phyloP scores from a whole-genome alignment of 208 protist genomes.

The Wallacemonas sp. region DNA sequence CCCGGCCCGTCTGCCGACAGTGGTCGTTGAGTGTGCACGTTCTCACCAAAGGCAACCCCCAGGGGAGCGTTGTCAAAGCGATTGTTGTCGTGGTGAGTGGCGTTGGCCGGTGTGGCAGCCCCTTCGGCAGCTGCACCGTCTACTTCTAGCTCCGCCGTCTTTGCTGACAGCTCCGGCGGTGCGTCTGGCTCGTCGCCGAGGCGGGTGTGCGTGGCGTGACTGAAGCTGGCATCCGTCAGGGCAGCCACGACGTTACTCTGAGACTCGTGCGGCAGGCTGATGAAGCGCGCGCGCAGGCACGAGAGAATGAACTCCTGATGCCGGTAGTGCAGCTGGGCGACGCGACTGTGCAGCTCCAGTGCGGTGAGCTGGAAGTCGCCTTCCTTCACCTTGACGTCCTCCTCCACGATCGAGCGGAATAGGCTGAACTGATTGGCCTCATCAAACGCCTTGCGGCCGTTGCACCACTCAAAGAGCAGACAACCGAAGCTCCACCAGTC shows the following conservation, averaged over 20 bases:
- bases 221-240: conserved; percentile 1
- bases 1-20: too few relatives aligned
- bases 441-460: conserved; percentile 84
- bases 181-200: not conserved
- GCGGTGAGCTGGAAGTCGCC: conserved; percentile 70
- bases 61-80: not conserved
- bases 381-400: conserved; percentile 46
- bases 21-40: too few relatives aligned
- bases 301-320: conserved; percentile 33
- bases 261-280: not conserved
- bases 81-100: not conserved
- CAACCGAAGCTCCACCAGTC: conserved; percentile 97
- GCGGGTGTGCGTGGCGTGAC: not conserved
- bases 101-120: not conserved
- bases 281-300: not conserved
- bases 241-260: conserved; percentile 5
- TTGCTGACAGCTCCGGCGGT: not conserved
- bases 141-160: too few relatives aligned
- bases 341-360: conserved; percentile 68
- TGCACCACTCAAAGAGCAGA: conserved; percentile 94
- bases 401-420: conserved; percentile 74
- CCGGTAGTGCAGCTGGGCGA: conserved; percentile 62
- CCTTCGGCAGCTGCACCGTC: too few relatives aligned
- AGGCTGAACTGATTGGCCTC: conserved; percentile 57
- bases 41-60: too few relatives aligned